Base-by-base conservation (phyloP, 768 basidiomycete genomes). In the Lactarius deliciosus region DNA sequence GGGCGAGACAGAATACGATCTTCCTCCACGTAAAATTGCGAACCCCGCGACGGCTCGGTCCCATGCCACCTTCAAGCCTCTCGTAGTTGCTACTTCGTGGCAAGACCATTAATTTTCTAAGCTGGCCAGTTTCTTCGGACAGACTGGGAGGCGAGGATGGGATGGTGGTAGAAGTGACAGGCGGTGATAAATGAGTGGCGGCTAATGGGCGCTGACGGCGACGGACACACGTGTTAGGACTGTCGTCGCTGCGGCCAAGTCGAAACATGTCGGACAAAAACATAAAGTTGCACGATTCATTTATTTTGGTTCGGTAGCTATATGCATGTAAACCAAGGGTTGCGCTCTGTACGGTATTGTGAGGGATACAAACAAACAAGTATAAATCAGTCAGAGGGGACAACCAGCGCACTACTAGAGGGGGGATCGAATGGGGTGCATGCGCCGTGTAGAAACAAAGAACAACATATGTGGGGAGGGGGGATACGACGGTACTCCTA, bases 31-130 rank as follows among this genome's bases (percentile, higher is more conserved):
- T 75, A 54, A 80, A 74, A 69, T 68, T 78, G 59, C 74, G 66
- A 47, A 71, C 56, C 25, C 62, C 68, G 10, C 53, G 60, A 25
- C 82, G 76, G 50, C 76, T 75, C 1, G 85, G 82, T 5, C 87
- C 86, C 75, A 84, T 79, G 18, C 86, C 86, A 43, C 82, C 81
- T 72, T 88, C 86, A 45, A 88, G 81, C 34, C 85, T 82, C 64
- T 87, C 86, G 73, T 86, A 88, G 73, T 81, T 79, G 70, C 74
- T 76, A 68, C 73, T 81, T 43, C 80, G 76, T 10, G 84, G 78
- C 18, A 73, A 73, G 65, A 74, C 70, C 74, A 76, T 77, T 43
- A 43, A 43, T 0, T 32, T 28, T 50, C 30, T 57, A 60, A 50
- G 54, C 34, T 40, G 56, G 34, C 28, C 47, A 13, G 20, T 25